Conservation (phyloP, 345 rosid species). For the Microcos paniculata region DNA sequence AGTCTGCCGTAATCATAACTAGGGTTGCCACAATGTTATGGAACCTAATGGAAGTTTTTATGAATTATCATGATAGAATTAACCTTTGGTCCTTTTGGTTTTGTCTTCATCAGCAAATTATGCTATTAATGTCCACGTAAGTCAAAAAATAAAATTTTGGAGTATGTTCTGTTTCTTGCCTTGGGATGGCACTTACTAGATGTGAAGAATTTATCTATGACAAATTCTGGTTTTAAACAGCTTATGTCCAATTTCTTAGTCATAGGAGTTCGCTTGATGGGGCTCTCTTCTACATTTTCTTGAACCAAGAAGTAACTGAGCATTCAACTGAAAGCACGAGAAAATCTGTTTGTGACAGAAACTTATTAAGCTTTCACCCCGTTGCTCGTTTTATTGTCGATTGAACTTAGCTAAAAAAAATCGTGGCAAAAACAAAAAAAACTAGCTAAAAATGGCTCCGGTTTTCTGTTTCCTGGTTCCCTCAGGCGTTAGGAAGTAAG, state of each 20-base stretch:
- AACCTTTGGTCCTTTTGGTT: not conserved
- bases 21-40: constrained; percentile 19
- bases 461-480: not conserved
- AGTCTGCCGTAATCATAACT: not conserved
- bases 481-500: not conserved
- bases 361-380: not conserved
- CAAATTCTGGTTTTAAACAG: not conserved
- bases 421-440: not conserved
- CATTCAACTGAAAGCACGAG: no score
- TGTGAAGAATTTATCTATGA: not conserved
- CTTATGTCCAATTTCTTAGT: not conserved
- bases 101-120: not conserved
- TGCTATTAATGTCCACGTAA: not conserved
- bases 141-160: not conserved
- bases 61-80: constrained; percentile 8
- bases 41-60: constrained; percentile 7
- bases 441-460: not conserved
- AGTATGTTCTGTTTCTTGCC: no score
- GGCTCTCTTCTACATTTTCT: no score
- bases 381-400: not conserved
- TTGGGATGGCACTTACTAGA: no score
- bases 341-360: not conserved
- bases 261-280: no score
- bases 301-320: no score
- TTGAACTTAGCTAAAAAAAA: not conserved